A percentile compares a stretch with the other conserved stretches of the same genome.
These are phyloP conservation scores for Furcasterigmium sp. DNA, from an alignment of 2,329 filamentous ascomycete genomes.

Conservation along the genomic window DNA sequence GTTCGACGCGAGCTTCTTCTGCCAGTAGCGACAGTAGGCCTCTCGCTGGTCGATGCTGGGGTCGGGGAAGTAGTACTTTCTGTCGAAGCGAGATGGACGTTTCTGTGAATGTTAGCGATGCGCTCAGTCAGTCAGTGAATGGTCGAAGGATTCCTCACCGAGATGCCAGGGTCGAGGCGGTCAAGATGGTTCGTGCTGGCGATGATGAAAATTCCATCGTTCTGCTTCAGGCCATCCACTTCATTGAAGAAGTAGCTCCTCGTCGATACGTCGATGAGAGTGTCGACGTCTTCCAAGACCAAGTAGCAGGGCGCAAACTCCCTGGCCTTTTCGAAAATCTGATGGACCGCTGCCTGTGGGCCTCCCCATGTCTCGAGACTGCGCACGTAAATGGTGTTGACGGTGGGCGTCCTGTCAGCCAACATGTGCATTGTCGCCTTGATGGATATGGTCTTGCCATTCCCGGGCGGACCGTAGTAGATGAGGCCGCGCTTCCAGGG, in stretches of 20 bases:
- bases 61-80: constrained; percentile 61
- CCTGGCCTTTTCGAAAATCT: constrained; percentile 55
- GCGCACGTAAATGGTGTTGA: constrained; percentile 60
- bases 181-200: constrained; percentile 64
- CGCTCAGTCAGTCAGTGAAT: too few species aligned
- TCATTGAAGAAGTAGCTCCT: constrained; percentile 69
- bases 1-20: constrained; percentile 49
- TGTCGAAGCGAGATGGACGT: constrained; percentile 60
- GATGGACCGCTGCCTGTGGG: constrained; percentile 47
- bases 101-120: constrained; percentile 35
- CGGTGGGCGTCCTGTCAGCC: constrained; percentile 42
- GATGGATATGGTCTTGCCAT: constrained; percentile 67
- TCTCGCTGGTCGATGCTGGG: constrained; percentile 48
- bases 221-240: constrained; percentile 63
- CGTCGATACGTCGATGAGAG: constrained; percentile 53
- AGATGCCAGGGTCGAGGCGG: constrained; percentile 59
- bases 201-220: constrained; percentile 67
- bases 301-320: constrained; percentile 62
- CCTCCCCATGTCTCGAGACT: constrained; percentile 42
- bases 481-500: constrained; percentile 70
- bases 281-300: constrained; percentile 69
- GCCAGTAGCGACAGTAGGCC: constrained; percentile 60
- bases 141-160: too few species aligned
- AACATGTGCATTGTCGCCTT: constrained; percentile 65
- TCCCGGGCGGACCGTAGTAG: constrained; percentile 58